Base-by-base conservation (phyloP, 2,329 filamentous ascomycete genomes). In the Moelleriella libera region DNA sequence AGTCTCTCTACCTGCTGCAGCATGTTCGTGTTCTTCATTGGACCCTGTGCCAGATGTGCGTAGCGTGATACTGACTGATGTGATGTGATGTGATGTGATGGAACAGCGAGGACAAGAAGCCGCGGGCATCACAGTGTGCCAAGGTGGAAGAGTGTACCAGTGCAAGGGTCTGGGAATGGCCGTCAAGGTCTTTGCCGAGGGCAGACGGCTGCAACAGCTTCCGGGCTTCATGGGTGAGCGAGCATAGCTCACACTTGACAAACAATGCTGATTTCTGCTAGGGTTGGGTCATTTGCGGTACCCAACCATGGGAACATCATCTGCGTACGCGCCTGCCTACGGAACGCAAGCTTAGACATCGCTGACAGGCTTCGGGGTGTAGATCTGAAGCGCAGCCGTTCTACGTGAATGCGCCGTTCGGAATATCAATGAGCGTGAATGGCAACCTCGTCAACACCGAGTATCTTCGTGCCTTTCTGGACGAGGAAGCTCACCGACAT, bases 371-470 rank as follows among this genome's bases (percentile, higher is more conserved):
- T n/a, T 37, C 28, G 34, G 30, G 47, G 12, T 50, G 49, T 49
- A 90, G 87, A 58, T 82, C 87, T 6, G 88, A 95, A 66, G 86
- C 87, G 9, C 88, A 95, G 65, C 89, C 89, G 0, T 94, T 96
- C 65, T 95, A 92, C 61, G 87, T 61, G 57, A 94, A 94, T 69
- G 78, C 74, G 48, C 87, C 86, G 1, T 92, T 88, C 60, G 88
- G 88, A 44, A 83, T 94, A 56, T 85, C 76, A 58, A 76, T 92
- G 61, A 77, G 82, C 28, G 83, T 92, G 67, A 95, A 95, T 59
- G 88, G 89, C 50, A 95, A 95, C 66, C 72, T 95, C 44, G 85
- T 94, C 69, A 76, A 94, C 60, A 78, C 82, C 5, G 72, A 74
- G 2, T 80, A 85, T 46, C 70, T 94, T 44, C 79, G 77, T 61